These are phyloP conservation scores for Lathyrus oleraceus DNA, from an alignment of 306 rosid genomes.

Conservation along the genomic window DNA sequence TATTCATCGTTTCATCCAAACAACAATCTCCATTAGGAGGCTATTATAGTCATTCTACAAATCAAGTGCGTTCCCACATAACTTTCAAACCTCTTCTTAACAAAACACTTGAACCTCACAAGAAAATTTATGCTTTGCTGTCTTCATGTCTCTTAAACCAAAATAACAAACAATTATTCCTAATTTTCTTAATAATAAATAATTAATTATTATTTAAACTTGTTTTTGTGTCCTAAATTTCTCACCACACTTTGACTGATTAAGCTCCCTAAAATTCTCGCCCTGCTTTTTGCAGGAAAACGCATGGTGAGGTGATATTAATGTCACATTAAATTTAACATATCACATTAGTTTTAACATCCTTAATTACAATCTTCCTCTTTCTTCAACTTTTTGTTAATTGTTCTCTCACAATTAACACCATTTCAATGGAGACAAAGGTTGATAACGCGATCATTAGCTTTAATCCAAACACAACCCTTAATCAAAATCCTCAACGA, in stretches of 20 bases:
- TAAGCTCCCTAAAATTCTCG: background rate
- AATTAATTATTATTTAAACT: conserved; percentile 2
- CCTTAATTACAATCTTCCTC: background rate
- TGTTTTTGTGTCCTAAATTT: background rate
- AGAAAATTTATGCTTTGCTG: background rate
- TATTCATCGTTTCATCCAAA: too few relatives aligned
- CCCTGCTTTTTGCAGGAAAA: conserved; percentile 17
- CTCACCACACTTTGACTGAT: background rate
- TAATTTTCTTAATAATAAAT: background rate
- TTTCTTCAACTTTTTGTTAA: background rate
- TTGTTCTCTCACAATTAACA: background rate
- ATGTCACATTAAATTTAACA: background rate
- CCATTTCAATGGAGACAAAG: conserved; percentile 6
- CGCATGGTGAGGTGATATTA: background rate
- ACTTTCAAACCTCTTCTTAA: background rate
- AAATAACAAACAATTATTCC: background rate
- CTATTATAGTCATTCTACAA: conserved; percentile 1
- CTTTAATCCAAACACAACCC: background rate
- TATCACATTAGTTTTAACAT: background rate
- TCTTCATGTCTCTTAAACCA: background rate
- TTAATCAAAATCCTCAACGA: background rate
- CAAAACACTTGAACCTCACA: background rate
- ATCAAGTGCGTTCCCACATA: background rate
- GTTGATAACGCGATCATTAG: background rate
- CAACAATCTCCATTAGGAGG: background rate